Evolutionary conservation across 2,329 filamentous ascomycete species (phyloP), one percentile per base, ranked within the genome.

Genomic region (Bipolaris gigantea): DNA sequence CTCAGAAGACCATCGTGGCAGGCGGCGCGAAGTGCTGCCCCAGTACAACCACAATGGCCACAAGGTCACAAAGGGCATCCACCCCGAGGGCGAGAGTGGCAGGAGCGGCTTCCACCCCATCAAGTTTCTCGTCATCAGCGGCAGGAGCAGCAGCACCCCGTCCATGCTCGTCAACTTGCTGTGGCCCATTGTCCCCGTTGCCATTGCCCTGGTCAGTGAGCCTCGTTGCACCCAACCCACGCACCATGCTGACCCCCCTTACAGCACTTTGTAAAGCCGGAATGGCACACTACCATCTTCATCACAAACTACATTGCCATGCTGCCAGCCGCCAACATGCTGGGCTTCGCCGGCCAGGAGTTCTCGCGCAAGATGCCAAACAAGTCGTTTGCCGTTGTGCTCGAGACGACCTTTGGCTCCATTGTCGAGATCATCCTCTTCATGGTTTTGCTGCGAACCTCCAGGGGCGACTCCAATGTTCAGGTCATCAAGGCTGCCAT

Each of bases 401-500:
- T 83, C 9, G 82, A 84, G 63, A 83, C 80, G 1, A 79, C 79
- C 0, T 73, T 92, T 47, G 89, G 88, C 2, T 89, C 89, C 0
- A 76, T 92, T 9, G 89, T 94, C 48, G 90, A 96, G 70, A 87
- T 95, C 52, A 83, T 95, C 42, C 77, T 95, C 27, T 94, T 95
- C 75, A 88, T 93, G 79, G 83, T 92, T 2, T 76, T 95, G 40
- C 80, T 94, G 42, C 75, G 77, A 56, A 81, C 77, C 78, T 71
- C 65, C n/a, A 43, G 48, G 4, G 58, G 59, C 19, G 66, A 73
- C 18, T 64, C 71, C 10, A 76, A 76, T n/a, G 69, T 88, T 55
- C 80, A 82, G n/a, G 89, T 94, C 62, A 90, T 95, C 63, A 85
- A 90, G 68, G 89, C 89, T 48, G 90, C 91, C 23, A 92, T 95